Conservation (phyloP, 208 protist species). For the Acanthamoeba castellanii region DNA sequence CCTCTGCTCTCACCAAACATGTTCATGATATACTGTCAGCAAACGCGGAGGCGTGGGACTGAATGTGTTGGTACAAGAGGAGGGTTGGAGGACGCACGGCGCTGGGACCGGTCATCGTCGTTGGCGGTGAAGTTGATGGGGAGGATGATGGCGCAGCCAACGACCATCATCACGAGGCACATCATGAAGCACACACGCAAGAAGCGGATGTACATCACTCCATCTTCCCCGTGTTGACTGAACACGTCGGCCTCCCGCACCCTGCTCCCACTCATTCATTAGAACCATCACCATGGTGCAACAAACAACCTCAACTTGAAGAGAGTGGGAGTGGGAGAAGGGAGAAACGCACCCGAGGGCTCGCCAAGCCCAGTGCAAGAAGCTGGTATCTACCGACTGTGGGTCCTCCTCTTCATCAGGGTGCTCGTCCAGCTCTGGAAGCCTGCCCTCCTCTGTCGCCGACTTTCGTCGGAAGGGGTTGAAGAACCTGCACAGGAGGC, state of each 20-base stretch:
- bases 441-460: neutral
- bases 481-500: neutral
- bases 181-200: neutral
- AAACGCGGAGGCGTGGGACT: neutral
- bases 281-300: neutral
- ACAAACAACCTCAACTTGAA: no score
- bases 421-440: neutral
- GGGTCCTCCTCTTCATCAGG: neutral
- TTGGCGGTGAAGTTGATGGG: constrained; percentile 11
- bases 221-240: constrained; percentile 21
- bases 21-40: no score
- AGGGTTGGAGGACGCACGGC: neutral
- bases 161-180: constrained; percentile 2
- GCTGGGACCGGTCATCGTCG: neutral
- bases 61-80: neutral
- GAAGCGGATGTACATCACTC: constrained; percentile 63
- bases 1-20: neutral
- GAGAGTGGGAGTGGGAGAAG: neutral
- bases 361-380: constrained; percentile 4
- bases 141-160: neutral
- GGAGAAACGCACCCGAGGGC: neutral
- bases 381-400: constrained; percentile 1
- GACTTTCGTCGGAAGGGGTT: neutral
- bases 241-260: neutral
- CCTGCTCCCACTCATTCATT: neutral